Evolutionary conservation across 495 filamentous ascomycete genomes (phyloP), one percentile per base, ranked within the genome.

Genomic region (Penicillium soppii): DNA sequence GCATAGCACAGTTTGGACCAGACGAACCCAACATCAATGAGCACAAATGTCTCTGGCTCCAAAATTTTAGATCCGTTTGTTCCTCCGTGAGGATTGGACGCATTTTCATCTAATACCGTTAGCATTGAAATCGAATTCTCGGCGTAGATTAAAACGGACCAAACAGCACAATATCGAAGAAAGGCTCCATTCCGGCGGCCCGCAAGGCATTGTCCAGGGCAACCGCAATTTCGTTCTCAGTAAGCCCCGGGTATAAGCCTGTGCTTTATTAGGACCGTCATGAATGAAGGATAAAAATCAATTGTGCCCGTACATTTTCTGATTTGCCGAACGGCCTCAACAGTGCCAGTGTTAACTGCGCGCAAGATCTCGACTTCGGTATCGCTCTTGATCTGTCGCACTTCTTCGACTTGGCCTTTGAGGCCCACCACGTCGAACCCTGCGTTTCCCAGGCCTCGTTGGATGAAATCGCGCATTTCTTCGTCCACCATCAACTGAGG

Each of bases 101-200:
- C 78, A 53, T 81, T 66, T 52, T 81, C 76, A 37, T 81, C 67
- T 66, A 26, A 29, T 12, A 2, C 15, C 7, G 16, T 36, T 44
- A 5, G 27, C 4, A 10, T 38, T 25, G 30, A 2, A 33, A n/a
- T 16, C 7, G 16, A 25, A 17, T 22, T 17, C n/a, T n/a, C n/a
- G 27, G 7, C 19, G 19, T 3, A 21, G 17, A 2, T 23, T 33
- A 12, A 50, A 35, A 35, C n/a, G n/a, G n/a, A 56, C 58, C 75
- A 52, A 83, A 83, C 9, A 80, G 66, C 9, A 82, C 79, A 40
- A 82, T 80, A 54, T 82, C 70, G 49, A 82, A 81, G 63, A 82
- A 82, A 0, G 73, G 74, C 5, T 73, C 65, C 47, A 81, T 57
- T 0, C 78, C 78, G 21, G 68, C 65, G 5, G 73, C 72, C 4